These are phyloP conservation scores for Mucor ambiguus DNA, from an alignment of 371 early-diverging fungal species.

Conservation along the genomic window DNA sequence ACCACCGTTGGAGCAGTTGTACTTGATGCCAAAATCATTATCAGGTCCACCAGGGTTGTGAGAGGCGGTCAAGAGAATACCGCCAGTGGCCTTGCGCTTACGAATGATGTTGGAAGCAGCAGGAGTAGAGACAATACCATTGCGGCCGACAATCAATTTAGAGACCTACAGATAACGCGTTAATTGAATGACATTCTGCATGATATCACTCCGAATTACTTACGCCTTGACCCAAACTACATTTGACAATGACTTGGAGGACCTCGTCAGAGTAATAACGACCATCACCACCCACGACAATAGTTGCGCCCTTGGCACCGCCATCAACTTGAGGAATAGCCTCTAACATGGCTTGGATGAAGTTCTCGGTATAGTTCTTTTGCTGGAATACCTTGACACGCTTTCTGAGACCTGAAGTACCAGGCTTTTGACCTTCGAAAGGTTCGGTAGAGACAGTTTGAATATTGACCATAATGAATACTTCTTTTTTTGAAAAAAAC, in stretches of 20 bases:
- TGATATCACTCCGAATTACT: slow-evolving; percentile 15
- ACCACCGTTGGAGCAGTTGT: slow-evolving; percentile 94
- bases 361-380: slow-evolving; percentile 94
- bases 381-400: slow-evolving; percentile 96
- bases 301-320: slow-evolving; percentile 75
- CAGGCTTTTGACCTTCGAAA: slow-evolving; percentile 95
- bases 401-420: slow-evolving; percentile 96
- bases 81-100: slow-evolving; percentile 85
- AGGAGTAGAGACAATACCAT: slow-evolving; percentile 95
- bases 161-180: slow-evolving; percentile 56
- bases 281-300: slow-evolving; percentile 98
- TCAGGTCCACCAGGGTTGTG: slow-evolving; percentile 99
- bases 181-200: background rate
- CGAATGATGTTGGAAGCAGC: slow-evolving; percentile 95
- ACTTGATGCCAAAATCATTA: slow-evolving; percentile 98
- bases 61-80: slow-evolving; percentile 95
- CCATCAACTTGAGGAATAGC: slow-evolving; percentile 72
- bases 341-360: slow-evolving; percentile 82
- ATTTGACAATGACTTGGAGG: slow-evolving; percentile 84
- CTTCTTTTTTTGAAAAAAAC: background rate
- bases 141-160: slow-evolving; percentile 88
- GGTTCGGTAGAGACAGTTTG: slow-evolving; percentile 65
- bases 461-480: slow-evolving; percentile 32
- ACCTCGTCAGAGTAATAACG: slow-evolving; percentile 88
- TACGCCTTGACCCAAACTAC: slow-evolving; percentile 90